A percentile compares a stretch with the other conserved stretches of the same genome.
Evolutionary conservation across 352 stramenopile species (phyloP).

Genomic region (Pythium monospermum): DNA sequence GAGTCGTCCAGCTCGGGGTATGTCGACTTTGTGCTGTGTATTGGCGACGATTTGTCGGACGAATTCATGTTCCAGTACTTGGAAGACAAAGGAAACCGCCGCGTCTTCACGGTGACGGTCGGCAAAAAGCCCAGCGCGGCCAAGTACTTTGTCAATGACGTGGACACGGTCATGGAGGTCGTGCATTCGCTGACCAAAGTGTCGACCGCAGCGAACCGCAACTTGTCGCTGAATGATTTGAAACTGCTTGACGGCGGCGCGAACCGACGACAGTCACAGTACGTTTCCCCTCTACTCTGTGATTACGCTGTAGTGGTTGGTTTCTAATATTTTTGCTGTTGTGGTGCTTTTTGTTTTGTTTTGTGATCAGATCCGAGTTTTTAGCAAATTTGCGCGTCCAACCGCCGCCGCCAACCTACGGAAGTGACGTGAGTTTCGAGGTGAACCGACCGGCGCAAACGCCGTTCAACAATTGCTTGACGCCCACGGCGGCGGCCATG

Average conservation of each 20-base stretch:
- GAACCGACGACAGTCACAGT: slow-evolving; percentile 25
- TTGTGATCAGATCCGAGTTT: slow-evolving; percentile 24
- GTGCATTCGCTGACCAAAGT: slow-evolving; percentile 85
- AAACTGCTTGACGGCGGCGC: slow-evolving; percentile 49
- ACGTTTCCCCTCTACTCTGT: too few species aligned
- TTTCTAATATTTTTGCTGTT: slow-evolving; percentile 23
- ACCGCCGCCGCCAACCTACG: slow-evolving; percentile 7
- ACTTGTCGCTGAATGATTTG: slow-evolving; percentile 83
- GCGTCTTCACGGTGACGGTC: slow-evolving; percentile 94
- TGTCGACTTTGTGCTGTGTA: slow-evolving; percentile 95
- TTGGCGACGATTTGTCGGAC: slow-evolving; percentile 98
- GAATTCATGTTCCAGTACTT: slow-evolving; percentile 97
- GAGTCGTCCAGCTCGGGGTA: slow-evolving; percentile 66
- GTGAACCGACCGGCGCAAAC: slow-evolving; percentile 1
- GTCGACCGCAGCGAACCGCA: slow-evolving; percentile 76
- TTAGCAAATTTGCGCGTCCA: slow-evolving; percentile 21
- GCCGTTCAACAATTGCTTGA: slow-evolving; percentile 13
- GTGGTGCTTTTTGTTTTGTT: slow-evolving; percentile 8
- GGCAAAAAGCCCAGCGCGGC: slow-evolving; percentile 98
- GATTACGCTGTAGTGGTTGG: slow-evolving; percentile 19
- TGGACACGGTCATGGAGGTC: slow-evolving; percentile 95
- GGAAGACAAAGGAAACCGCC: slow-evolving; percentile 54
- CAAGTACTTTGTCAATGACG: slow-evolving; percentile 97
- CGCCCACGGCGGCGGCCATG: slow-evolving; percentile 13
- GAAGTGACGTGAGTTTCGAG: slow-evolving; percentile 21